Evolutionary conservation across 108 stramenopile genomes (phyloP), one percentile per base, ranked within the genome.

Genomic region (Pseudonitzschia multiseries): DNA sequence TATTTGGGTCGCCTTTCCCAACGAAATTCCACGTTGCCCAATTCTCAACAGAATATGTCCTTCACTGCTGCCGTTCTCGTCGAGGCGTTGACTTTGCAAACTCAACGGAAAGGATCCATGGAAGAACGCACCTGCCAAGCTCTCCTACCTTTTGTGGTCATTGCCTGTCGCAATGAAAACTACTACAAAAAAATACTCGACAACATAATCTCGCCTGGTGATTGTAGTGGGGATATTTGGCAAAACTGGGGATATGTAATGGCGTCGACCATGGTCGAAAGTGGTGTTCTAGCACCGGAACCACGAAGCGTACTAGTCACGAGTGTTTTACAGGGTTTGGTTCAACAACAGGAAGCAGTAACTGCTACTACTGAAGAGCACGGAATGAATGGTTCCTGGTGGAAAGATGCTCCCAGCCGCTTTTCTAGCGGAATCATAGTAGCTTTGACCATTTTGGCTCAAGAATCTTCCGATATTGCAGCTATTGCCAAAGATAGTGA

Each of bases 61-160:
- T 91, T 89, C 60, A 78, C 85, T 17, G 90, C 84, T 13, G 83
- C 87, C 2, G 72, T 90, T 5, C 29, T 91, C 2, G 84, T 89
- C n/a, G 87, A 95, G 67, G 81, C 88, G 9, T 67, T 91, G 53
- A 69, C 81, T 41, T 72, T 46, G 66, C 84, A 65, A 65, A 44
- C 65, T 64, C 60, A 51, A 42, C 65, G 50, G 33, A 63, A 51
- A 48, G 82, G 66, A 65, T 82, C 83, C 52, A 52, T 77, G 67
- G 86, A 89, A 60, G 79, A 79, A 65, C 65, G 73, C 40, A 79
- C 79, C 27, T 79, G 79, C 42, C 72, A 79, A 27, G 77, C 79
- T 18, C 44, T 80, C 48, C 60, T 89, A 14, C 88, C 87, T 0
- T 56, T 57, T 24, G 66, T 86, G 50, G 42, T 84, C 13, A 31